Evolutionary conservation across 1,284 basidiomycete genomes (phyloP), one percentile per base, ranked within the genome.

Genomic region (Ustilago sp.): DNA sequence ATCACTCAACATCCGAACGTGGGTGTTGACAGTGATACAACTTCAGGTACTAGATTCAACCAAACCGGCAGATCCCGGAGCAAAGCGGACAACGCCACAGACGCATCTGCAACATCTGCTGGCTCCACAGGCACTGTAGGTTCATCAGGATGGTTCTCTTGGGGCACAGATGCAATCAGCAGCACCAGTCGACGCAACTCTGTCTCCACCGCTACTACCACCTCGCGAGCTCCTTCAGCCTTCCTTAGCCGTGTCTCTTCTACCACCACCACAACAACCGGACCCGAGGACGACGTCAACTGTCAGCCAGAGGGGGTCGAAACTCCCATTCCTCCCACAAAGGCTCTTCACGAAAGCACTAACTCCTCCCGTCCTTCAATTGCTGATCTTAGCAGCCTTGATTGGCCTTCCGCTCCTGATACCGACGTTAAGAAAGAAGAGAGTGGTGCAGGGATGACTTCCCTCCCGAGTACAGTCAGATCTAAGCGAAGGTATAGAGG

Each of bases 241-340:
- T 32, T 43, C 8, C 43, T 23, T 17, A 19, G 12, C n/a, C 32
- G 63, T 5, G 17, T 59, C 19, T 32, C 19, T 38, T 23, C 34
- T 11, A 23, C n/a, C 3, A 12, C n/a, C 3, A 12, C 32, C 5
- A 48, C 34, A 39, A 36, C 45, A 17, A 23, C 43, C 47, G 31
- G 35, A 17, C 43, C 57, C 8, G 68, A 70, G 32, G 57, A 56
- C 34, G 58, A 64, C 34, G 39, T 50, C 39, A 64, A 63, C 17
- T 69, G 68, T 35, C 68, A 60, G 19, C 62, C 68, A 0, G 62
- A 57, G 15, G 68, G 68, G 36, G 62, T 69, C 1, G 68, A 69
- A 45, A n/a, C 54, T 17, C 35, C 45, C 2, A 12, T 31, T 9
- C 3, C 43, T 23, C 6, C 32, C 4, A 5, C 32, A 0, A 41